Percentiles rank a stretch among this genome's conserved stretches.
Conservation (phyloP, 768 basidiomycete genomes). For the Lactarius pseudohatsudake region DNA sequence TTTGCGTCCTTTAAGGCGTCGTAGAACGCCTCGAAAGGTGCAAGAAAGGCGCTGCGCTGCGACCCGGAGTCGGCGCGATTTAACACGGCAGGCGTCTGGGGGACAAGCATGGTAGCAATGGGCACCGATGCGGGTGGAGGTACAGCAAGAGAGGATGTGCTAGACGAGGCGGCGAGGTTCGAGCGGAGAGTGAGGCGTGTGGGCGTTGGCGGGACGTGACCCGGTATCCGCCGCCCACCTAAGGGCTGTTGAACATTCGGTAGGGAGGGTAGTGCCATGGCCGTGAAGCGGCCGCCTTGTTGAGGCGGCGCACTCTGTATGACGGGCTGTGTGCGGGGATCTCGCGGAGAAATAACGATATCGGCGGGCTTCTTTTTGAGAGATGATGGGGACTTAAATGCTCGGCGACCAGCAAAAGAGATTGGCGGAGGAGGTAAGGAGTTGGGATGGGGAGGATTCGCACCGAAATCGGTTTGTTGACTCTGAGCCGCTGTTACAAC, state of each 20-base stretch:
- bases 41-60: slow-evolving; percentile 75
- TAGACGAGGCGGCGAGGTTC: slow-evolving; percentile 30
- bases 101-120: slow-evolving; percentile 64
- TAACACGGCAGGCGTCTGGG: slow-evolving; percentile 66
- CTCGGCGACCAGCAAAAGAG: slow-evolving; percentile 74
- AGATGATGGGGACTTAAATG: slow-evolving; percentile 53
- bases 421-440: slow-evolving; percentile 69
- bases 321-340: slow-evolving; percentile 52
- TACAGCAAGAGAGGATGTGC: slow-evolving; percentile 22
- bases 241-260: slow-evolving; percentile 25
- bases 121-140: slow-evolving; percentile 55
- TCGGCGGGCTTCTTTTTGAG: slow-evolving; percentile 72
- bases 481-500: slow-evolving; percentile 34
- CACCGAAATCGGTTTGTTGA: slow-evolving; percentile 24
- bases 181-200: slow-evolving; percentile 30
- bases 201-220: slow-evolving; percentile 30
- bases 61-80: slow-evolving; percentile 59
- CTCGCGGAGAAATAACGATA: slow-evolving; percentile 72
- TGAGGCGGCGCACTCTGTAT: slow-evolving; percentile 79
- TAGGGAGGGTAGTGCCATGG: slow-evolving; percentile 27
- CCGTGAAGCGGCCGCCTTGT: slow-evolving; percentile 42
- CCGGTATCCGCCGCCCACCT: slow-evolving; percentile 24
- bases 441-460: slow-evolving; percentile 36
- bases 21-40: slow-evolving; percentile 82
- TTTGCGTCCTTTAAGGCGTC: slow-evolving; percentile 80